A percentile compares a stretch with the other conserved stretches of the same genome.
phyloP scores from a whole-genome alignment of 345 rosid species.

The Populus davidiana region DNA sequence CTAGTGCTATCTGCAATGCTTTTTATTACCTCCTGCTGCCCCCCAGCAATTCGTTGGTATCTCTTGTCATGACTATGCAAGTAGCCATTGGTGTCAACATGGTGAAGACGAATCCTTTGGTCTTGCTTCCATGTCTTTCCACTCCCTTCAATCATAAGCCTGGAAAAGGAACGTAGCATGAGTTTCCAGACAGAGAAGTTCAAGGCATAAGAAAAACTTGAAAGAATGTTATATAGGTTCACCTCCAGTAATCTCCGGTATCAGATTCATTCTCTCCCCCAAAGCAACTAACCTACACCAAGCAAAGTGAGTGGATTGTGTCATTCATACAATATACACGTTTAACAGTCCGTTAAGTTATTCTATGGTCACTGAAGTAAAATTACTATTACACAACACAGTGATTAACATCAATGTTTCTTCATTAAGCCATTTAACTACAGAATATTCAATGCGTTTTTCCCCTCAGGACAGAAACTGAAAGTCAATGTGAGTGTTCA shows the following conservation, averaged over 20 bases:
- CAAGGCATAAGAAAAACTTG: background rate
- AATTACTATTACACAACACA: background rate
- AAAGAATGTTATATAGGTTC: conserved; percentile 15
- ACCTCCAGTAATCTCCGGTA: conserved; percentile 98
- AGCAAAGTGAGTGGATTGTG: background rate
- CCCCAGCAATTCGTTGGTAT: conserved; percentile 95
- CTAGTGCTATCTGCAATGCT: background rate
- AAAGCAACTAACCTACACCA: conserved; percentile 83
- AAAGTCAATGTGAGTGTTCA: background rate
- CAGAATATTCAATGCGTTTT: background rate
- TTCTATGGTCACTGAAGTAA: background rate
- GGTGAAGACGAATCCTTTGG: conserved; percentile 88
- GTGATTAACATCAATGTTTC: background rate
- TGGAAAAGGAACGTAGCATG: conserved; percentile 22
- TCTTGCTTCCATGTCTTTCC: conserved; percentile 96
- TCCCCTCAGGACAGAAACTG: background rate
- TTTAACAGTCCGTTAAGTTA: background rate
- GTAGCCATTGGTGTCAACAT: conserved; percentile 90
- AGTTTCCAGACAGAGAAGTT: conserved; percentile 14
- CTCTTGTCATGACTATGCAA: conserved; percentile 97
- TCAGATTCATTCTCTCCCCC: conserved; percentile 92
- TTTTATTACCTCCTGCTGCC: conserved; percentile 94
- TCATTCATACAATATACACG: background rate
- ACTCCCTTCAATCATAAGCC: conserved; percentile 84
- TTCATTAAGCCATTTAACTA: background rate